These are phyloP conservation scores for Santalum album DNA, from an alignment of 164 flowering plant genomes.

Conservation along the genomic window DNA sequence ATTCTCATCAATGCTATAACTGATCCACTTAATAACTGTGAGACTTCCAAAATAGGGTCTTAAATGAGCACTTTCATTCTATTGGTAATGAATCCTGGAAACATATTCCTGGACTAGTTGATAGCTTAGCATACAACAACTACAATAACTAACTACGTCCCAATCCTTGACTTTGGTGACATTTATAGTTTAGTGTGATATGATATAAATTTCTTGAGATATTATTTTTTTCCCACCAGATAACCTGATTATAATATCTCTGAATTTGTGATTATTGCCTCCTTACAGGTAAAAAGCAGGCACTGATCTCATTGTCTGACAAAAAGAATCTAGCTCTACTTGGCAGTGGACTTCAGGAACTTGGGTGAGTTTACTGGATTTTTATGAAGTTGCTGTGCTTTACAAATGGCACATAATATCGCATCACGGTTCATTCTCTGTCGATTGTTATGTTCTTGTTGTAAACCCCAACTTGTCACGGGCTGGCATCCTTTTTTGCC, in stretches of 20 bases:
- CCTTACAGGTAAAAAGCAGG: constrained; percentile 57
- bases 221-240: neutral
- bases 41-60: no score
- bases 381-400: neutral
- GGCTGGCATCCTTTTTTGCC: no score
- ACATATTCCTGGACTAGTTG: no score
- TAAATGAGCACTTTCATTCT: no score
- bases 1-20: no score
- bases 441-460: neutral
- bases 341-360: constrained; percentile 61
- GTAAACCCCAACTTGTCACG: no score
- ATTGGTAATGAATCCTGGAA: no score
- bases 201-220: neutral
- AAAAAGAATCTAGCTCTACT: constrained; percentile 68
- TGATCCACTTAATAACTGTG: no score
- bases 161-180: no score
- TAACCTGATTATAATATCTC: neutral
- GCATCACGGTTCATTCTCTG: neutral
- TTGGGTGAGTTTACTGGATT: constrained; percentile 44
- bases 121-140: no score
- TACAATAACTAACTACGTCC: no score
- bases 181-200: no score
- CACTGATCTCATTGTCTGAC: constrained; percentile 83
- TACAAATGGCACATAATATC: neutral
- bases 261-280: neutral